Evolutionary conservation across 345 rosid genomes (phyloP).

Genomic region (Moricandia arvensis): DNA sequence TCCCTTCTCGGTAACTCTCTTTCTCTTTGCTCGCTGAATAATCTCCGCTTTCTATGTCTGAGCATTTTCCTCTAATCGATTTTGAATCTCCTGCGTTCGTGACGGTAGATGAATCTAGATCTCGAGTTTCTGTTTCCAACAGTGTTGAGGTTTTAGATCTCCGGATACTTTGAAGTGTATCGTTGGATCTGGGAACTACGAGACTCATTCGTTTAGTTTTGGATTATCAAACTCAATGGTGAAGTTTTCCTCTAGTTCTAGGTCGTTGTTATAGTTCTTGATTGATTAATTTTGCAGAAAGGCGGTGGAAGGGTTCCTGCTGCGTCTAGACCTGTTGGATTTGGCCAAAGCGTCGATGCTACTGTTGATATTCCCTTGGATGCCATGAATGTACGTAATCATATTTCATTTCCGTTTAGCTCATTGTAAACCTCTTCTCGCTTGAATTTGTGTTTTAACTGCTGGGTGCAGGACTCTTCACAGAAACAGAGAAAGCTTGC

Average conservation of each 20-base stretch:
- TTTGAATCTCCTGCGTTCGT: neutral
- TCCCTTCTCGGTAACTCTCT: constrained; percentile 59
- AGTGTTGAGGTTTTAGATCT: too few species aligned
- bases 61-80: too few species aligned
- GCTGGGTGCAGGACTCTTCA: constrained; percentile 60
- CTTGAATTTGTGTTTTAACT: neutral
- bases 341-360: constrained; percentile 70
- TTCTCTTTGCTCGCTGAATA: too few species aligned
- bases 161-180: too few species aligned
- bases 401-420: too few species aligned
- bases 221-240: too few species aligned
- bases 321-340: constrained; percentile 59
- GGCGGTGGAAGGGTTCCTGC: constrained; percentile 65
- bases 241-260: too few species aligned
- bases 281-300: constrained; percentile 68
- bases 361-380: constrained; percentile 90
- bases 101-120: neutral
- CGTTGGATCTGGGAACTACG: too few species aligned
- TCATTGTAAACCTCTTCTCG: neutral
- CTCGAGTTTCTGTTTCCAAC: too few species aligned
- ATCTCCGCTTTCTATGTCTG: too few species aligned
- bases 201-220: neutral
- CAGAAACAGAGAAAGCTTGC: constrained; percentile 76
- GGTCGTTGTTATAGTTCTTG: too few species aligned
- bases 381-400: constrained; percentile 69